Evolutionary conservation across 306 rosid genomes (phyloP), one percentile per base, ranked within the genome.

Genomic region (Trifolium pratense): DNA sequence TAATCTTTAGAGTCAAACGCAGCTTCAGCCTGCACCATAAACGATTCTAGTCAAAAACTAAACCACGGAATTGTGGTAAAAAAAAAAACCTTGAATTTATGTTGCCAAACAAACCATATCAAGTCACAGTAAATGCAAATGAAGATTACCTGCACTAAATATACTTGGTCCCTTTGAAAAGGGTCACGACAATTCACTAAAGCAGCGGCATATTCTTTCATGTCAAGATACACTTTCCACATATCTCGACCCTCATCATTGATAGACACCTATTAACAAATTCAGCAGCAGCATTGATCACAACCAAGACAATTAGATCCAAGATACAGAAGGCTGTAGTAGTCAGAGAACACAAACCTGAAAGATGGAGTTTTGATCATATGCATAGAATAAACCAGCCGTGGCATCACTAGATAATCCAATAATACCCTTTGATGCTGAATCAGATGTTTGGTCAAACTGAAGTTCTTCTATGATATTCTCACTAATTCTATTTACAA

Each of bases 181-280:
- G 97, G 86, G 66, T 94, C 96, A 9, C 92, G 97, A 43, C 97
- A 94, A 85, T 91, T 89, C 68, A 91, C 92, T 70, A 94, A 84
- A 78, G 98, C 88, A 73, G 94, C 97, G 60, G 97, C 89, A 75
- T 89, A 91, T 72, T 91, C 98, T 58, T 87, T 87, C 98, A 94
- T 88, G 89, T 94, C 94, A 80, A 94, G 84, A 83, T 91, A 89
- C 72, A 94, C 97, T 86, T 94, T 91, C 97, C 98, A 94, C 98
- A 94, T 94, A 81, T 87, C 98, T 75, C 78, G 85, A 70, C 98
- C 96, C 85, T 94, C 97, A 78, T 94, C 98, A 74, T 89, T 91
- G 78, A 94, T 83, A 72, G 97, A 91, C 74, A 94, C 97, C 98
- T 93, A 61, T 75, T 56, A 75, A 79, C 82, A 82, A 37, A 85